phyloP scores from a whole-genome alignment of 2,329 filamentous ascomycete species.

The Venturia carpophila region DNA sequence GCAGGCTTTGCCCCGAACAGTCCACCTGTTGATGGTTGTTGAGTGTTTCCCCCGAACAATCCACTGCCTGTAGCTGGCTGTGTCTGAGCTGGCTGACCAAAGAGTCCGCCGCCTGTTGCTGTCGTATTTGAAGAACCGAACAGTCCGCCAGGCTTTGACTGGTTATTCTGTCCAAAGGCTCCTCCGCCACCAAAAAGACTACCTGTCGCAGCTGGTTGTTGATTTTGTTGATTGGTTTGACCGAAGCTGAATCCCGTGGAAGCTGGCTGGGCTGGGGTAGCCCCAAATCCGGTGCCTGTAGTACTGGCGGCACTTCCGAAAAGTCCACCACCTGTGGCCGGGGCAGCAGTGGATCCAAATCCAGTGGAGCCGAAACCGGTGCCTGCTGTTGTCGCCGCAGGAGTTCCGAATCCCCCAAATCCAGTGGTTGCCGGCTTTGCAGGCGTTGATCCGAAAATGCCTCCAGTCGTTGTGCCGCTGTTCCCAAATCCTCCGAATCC shows the following conservation, averaged over 20 bases:
- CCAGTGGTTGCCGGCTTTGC: constrained; percentile 11
- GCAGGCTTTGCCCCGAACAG: constrained; percentile 36
- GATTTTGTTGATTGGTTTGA: constrained; percentile 30
- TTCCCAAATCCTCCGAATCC: constrained; percentile 20
- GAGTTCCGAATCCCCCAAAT: constrained; percentile 19
- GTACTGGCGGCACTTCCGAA: constrained; percentile 23
- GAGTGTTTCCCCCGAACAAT: constrained; percentile 35
- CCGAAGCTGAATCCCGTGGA: constrained; percentile 38
- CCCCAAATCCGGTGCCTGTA: constrained; percentile 16
- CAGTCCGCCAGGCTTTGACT: constrained; percentile 24
- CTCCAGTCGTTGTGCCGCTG: constrained; percentile 11
- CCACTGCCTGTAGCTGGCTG: constrained; percentile 35
- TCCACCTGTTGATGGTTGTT: constrained; percentile 28
- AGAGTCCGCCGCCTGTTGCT: constrained; percentile 30
- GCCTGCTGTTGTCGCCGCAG: background rate
- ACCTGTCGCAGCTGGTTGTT: constrained; percentile 30
- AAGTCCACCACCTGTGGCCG: constrained; percentile 26
- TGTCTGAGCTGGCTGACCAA: constrained; percentile 41
- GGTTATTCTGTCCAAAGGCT: constrained; percentile 42
- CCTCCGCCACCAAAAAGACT: constrained; percentile 35
- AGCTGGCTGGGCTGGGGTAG: constrained; percentile 21
- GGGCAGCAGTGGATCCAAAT: constrained; percentile 33
- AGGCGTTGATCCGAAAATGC: constrained; percentile 14
- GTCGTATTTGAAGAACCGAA: constrained; percentile 24
- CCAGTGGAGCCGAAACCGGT: constrained; percentile 17